A percentile compares a stretch with the other conserved stretches of the same genome.
These are phyloP conservation scores for Amanita jacksonii DNA, from an alignment of 768 basidiomycete genomes.

Conservation along the genomic window DNA sequence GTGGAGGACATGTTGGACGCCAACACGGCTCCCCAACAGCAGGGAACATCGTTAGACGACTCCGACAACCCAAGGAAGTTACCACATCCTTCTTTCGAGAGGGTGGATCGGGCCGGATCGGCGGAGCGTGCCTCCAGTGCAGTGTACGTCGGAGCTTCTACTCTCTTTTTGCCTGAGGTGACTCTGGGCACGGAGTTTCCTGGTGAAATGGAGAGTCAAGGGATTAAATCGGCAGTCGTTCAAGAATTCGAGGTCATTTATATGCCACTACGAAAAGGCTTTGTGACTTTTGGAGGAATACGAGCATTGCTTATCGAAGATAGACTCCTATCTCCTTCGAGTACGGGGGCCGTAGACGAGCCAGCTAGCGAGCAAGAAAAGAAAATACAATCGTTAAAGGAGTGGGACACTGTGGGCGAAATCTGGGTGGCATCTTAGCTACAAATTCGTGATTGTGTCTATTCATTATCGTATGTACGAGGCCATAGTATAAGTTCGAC, in stretches of 20 bases:
- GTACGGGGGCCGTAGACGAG: conserved; percentile 18
- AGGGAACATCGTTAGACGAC: neutral
- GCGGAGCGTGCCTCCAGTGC: conserved; percentile 22
- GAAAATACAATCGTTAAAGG: conserved; percentile 45
- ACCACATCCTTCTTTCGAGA: conserved; percentile 40
- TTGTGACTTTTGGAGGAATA: conserved; percentile 57
- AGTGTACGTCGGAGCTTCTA: conserved; percentile 42
- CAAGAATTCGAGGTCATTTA: conserved; percentile 60
- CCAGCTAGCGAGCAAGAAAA: conserved; percentile 16
- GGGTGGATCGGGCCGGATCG: conserved; percentile 24
- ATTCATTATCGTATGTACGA: too few species aligned
- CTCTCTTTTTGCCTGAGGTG: conserved; percentile 34
- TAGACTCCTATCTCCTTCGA: conserved; percentile 19
- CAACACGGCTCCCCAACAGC: conserved; percentile 12
- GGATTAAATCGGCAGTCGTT: conserved; percentile 26
- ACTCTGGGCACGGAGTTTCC: conserved; percentile 20
- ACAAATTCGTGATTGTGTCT: too few species aligned
- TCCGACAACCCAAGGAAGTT: conserved; percentile 16
- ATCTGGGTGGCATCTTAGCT: conserved; percentile 42
- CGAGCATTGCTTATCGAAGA: conserved; percentile 61
- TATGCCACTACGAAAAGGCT: conserved; percentile 48
- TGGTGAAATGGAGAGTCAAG: neutral
- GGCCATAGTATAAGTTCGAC: too few species aligned
- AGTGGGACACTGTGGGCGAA: conserved; percentile 66
- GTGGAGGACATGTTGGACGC: conserved; percentile 11